Conservation (phyloP, 2,329 filamentous ascomycete species). For the Phaeosphaeria sp. region DNA sequence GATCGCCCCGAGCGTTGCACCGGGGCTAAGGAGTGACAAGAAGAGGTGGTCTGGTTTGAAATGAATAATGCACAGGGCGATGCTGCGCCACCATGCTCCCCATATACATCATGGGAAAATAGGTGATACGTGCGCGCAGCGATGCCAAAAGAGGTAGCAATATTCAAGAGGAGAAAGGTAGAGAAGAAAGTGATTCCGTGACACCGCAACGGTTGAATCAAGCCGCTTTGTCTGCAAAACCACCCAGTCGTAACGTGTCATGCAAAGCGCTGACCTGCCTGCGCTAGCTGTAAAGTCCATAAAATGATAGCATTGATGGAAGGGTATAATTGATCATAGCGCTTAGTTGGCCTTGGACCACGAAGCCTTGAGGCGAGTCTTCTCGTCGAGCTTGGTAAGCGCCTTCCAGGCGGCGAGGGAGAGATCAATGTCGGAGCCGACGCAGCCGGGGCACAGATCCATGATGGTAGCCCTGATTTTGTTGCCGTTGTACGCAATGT, state of each 20-base stretch:
- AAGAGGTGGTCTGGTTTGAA: conserved; percentile 22
- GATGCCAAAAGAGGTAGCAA: conserved; percentile 2
- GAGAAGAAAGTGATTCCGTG: conserved; percentile 2
- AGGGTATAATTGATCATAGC: conserved; percentile 37
- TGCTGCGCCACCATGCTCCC: conserved; percentile 15
- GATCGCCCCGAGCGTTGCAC: no score
- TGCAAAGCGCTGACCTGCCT: conserved; percentile 51
- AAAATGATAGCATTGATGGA: conserved; percentile 18
- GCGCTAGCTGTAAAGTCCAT: conserved; percentile 44
- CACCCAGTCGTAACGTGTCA: conserved; percentile 40
- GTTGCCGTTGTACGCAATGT: conserved; percentile 40
- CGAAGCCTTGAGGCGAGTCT: conserved; percentile 32
- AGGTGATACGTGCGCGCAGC: conserved; percentile 2
- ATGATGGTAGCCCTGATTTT: conserved; percentile 35
- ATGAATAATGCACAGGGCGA: conserved; percentile 3
- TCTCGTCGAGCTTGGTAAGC: conserved; percentile 31
- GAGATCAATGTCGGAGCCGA: conserved; percentile 37
- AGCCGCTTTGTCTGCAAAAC: conserved; percentile 27
- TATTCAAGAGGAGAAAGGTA: background rate
- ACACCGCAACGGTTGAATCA: conserved; percentile 20
- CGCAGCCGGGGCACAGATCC: conserved; percentile 46
- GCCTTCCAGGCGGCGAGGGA: conserved; percentile 38
- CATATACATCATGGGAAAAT: conserved; percentile 31
- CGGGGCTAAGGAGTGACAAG: conserved; percentile 39
- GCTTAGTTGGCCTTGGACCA: conserved; percentile 26